A percentile compares a stretch with the other conserved stretches of the same genome.
phyloP scores from a whole-genome alignment of 2,329 filamentous ascomycete species.

The Talaromyces atroroseus region DNA sequence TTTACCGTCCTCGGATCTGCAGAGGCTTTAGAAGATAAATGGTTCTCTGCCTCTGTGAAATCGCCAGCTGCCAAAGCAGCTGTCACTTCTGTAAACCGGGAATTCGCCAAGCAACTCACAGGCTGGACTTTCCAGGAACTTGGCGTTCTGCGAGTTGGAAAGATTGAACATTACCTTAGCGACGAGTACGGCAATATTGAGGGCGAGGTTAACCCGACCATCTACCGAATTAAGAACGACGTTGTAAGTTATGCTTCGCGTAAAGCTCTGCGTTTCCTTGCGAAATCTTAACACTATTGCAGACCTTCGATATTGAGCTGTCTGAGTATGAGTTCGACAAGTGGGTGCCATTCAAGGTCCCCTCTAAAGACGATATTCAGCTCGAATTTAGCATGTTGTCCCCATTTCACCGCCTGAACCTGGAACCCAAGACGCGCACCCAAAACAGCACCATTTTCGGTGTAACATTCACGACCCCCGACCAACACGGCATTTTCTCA shows the following conservation, averaged over 20 bases:
- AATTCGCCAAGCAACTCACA: conserved; percentile 78
- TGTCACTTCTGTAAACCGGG: conserved; percentile 67
- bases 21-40: conserved; percentile 81
- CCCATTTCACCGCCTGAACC: conserved; percentile 83
- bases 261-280: no score
- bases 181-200: conserved; percentile 49
- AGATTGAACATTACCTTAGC: conserved; percentile 67
- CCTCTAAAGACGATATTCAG: conserved; percentile 69
- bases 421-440: conserved; percentile 55
- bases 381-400: conserved; percentile 99
- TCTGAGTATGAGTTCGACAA: conserved; percentile 76
- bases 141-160: conserved; percentile 79
- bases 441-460: conserved; percentile 67
- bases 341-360: conserved; percentile 68
- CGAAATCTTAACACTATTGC: not conserved
- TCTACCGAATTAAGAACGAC: conserved; percentile 95
- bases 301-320: conserved; percentile 83
- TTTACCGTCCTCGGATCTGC: conserved; percentile 78
- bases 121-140: conserved; percentile 96
- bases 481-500: conserved; percentile 99
- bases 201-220: conserved; percentile 62
- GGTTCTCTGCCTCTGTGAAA: conserved; percentile 77
- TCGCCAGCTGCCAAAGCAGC: conserved; percentile 48
- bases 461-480: conserved; percentile 73
- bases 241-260: conserved; percentile 59